These are phyloP conservation scores for Lipomyces sp. DNA, from an alignment of 805 yeast genomes.

Conservation along the genomic window DNA sequence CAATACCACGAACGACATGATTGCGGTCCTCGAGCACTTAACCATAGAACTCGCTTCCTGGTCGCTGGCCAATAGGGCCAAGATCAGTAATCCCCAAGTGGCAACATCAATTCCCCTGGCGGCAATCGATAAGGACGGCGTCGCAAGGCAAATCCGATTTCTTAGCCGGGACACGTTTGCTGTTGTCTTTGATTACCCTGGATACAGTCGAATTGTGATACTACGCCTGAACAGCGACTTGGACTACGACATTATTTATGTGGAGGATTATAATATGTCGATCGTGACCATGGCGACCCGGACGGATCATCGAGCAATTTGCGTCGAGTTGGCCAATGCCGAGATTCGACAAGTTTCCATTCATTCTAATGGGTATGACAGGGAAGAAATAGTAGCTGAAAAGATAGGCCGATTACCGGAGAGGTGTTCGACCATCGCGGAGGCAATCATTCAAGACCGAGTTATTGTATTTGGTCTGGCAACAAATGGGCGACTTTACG, in stretches of 20 bases:
- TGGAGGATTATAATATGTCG: conserved; percentile 15
- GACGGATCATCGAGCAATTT: conserved; percentile 23
- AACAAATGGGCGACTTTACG: conserved; percentile 72
- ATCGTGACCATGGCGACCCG: conserved; percentile 24
- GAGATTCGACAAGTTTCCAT: conserved; percentile 18
- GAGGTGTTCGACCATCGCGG: conserved; percentile 26
- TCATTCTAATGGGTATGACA: not conserved
- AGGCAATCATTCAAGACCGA: conserved; percentile 50
- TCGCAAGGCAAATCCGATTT: conserved; percentile 67
- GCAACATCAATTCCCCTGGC: conserved; percentile 19
- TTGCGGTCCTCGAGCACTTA: conserved; percentile 62
- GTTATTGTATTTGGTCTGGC: conserved; percentile 73
- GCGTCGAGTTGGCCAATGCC: conserved; percentile 25
- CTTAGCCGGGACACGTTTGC: conserved; percentile 58
- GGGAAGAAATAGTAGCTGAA: conserved; percentile 4
- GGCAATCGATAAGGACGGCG: conserved; percentile 25
- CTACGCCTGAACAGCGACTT: conserved; percentile 16
- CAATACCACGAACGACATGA: conserved; percentile 59
- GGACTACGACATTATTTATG: conserved; percentile 14
- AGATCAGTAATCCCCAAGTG: conserved; percentile 30
- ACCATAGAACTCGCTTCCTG: conserved; percentile 55
- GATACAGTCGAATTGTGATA: conserved; percentile 17
- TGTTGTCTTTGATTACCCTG: conserved; percentile 60
- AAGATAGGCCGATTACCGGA: conserved; percentile 26
- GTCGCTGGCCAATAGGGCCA: conserved; percentile 19